Evolutionary conservation across 495 filamentous ascomycete species (phyloP).

Genomic region (Letharia columbiana): DNA sequence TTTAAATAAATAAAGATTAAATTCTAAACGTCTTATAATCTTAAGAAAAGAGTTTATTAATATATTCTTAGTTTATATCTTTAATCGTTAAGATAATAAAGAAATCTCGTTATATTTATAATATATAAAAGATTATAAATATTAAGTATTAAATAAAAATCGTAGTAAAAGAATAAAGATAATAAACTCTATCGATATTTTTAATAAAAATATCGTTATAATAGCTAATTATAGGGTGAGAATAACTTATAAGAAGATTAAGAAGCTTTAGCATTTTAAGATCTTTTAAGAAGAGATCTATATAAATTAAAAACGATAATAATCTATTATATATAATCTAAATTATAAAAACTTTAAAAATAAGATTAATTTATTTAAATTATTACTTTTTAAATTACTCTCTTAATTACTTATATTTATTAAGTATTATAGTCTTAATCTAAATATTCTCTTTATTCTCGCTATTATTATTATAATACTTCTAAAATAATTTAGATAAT

Average conservation of each 20-base stretch:
- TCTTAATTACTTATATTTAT: background rate
- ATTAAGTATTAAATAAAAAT: background rate
- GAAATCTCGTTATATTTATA: background rate
- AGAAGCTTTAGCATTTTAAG: background rate
- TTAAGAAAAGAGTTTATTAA: background rate
- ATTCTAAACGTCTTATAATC: no score
- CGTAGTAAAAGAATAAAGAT: background rate
- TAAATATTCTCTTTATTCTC: background rate
- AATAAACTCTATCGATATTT: background rate
- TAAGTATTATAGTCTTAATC: background rate
- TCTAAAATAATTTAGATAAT: background rate
- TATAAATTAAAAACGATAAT: background rate
- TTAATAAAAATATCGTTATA: background rate
- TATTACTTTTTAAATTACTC: background rate
- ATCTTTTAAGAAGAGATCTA: background rate
- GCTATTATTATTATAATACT: background rate
- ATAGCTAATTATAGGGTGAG: background rate
- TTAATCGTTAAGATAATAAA: background rate
- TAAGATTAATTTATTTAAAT: background rate
- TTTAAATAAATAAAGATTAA: no score
- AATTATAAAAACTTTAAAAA: background rate
- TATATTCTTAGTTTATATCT: background rate
- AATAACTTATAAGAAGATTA: background rate
- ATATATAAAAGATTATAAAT: background rate
- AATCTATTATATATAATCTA: background rate